phyloP scores from a whole-genome alignment of 2,329 filamentous ascomycete genomes.

The Furcasterigmium furcatum region DNA sequence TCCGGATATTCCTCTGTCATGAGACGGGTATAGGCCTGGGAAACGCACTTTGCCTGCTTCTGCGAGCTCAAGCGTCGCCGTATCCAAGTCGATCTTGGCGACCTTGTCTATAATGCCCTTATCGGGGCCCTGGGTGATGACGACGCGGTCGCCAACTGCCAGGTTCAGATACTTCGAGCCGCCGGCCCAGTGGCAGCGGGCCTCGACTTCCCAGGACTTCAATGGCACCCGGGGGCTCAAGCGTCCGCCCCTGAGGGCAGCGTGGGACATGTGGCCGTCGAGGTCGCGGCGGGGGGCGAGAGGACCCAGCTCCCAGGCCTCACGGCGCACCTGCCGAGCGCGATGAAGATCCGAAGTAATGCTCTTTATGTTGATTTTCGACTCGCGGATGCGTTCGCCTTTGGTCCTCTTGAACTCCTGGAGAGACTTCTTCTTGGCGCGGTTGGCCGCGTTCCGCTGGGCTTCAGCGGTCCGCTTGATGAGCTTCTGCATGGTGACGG shows the following conservation, averaged over 20 bases:
- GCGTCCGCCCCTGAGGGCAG: constrained; percentile 32
- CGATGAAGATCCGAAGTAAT: constrained; percentile 17
- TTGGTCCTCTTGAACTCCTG: constrained; percentile 21
- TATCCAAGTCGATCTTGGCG: constrained; percentile 46
- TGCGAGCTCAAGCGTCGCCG: constrained; percentile 58
- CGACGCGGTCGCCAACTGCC: constrained; percentile 72
- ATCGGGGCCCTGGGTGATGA: constrained; percentile 73
- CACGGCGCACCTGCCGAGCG: constrained; percentile 52
- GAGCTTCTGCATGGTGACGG: constrained; percentile 64
- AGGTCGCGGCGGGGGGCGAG: constrained; percentile 75
- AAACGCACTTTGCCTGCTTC: constrained; percentile 60
- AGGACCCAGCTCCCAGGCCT: constrained; percentile 77
- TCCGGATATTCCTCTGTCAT: neutral
- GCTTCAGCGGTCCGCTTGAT: constrained; percentile 64
- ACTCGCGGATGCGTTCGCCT: constrained; percentile 25
- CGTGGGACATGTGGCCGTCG: constrained; percentile 56
- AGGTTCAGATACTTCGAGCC: constrained; percentile 57
- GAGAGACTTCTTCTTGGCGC: constrained; percentile 36
- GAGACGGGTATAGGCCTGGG: neutral
- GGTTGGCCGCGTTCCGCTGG: constrained; percentile 58
- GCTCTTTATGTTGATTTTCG: constrained; percentile 30
- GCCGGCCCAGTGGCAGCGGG: constrained; percentile 53
- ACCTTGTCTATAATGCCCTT: constrained; percentile 83
- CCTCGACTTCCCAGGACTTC: constrained; percentile 30
- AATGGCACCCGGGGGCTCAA: constrained; percentile 28